Base-by-base conservation (phyloP, 176 grass and related monocot genomes). In the Cymbopogon citratus region DNA sequence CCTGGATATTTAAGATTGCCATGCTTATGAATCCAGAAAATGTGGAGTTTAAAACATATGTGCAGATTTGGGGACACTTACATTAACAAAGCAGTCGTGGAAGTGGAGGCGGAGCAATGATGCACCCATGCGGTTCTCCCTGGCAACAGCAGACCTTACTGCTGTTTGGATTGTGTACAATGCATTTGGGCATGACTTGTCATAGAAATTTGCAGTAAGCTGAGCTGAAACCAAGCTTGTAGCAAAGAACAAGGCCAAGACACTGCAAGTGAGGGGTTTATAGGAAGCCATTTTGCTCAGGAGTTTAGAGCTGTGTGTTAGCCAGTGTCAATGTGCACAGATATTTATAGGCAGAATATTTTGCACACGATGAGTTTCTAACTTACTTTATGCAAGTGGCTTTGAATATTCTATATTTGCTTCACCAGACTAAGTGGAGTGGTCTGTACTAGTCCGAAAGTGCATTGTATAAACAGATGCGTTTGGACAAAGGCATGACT, bases 81-180 rank as follows among this genome's bases (percentile, higher is more conserved):
- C 87, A 31, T 92, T 90, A n/a, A 89, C 87, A 45, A 89, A 94
- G 74, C 87, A 91, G 83, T 91, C 89, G 24, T 89, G 87, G 69
- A 91, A 94, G 79, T 89, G 87, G 62, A 94, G 89, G 44, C 89
- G 84, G 21, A 91, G 84, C 78, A 94, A 51, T 15, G 92, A 94
- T 35, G 93, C 93, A 1, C 85, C 93, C 71, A 96, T 92, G 63
- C 93, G 93, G 12, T 24, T 57, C 28, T 87, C 77, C 60, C 66
- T 78, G 31, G 57, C 66, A 0, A 92, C 48, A 5, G 85, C 83
- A 12, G 48, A 36, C 26, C 18, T 18, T 46, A 96, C 83, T 0
- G 73, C 73, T 59, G 25, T 73, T 72, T 80, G 59, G 52, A 92
- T 85, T n/a, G 54, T 88, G 63, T 19, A 15, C 23, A 95, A 77